Conservation (phyloP, 1,284 basidiomycete genomes). For the Xerocomus amazonicus region DNA sequence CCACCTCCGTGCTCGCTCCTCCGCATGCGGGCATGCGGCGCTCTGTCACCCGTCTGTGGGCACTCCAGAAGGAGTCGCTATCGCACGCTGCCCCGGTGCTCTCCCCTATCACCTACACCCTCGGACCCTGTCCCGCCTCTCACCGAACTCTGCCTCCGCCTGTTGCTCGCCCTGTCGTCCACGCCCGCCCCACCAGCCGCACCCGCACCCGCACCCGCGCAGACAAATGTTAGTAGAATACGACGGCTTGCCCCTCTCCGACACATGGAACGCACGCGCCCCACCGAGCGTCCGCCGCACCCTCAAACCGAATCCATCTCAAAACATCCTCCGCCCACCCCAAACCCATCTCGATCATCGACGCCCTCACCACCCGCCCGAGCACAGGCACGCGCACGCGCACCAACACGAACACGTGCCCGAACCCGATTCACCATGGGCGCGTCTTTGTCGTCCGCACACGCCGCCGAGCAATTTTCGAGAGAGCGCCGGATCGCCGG, state of each 20-base stretch:
- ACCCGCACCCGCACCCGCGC: neutral
- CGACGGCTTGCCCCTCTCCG: slow-evolving; percentile 37
- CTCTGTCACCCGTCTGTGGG: slow-evolving; percentile 16
- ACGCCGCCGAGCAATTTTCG: slow-evolving; percentile 58
- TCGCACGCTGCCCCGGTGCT: slow-evolving; percentile 14
- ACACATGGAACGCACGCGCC: slow-evolving; percentile 29
- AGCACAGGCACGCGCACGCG: too few species aligned
- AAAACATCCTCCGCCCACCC: slow-evolving; percentile 20
- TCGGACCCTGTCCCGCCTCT: slow-evolving; percentile 42
- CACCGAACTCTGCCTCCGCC: slow-evolving; percentile 48
- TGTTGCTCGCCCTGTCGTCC: slow-evolving; percentile 37
- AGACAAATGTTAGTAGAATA: slow-evolving; percentile 30
- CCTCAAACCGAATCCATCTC: slow-evolving; percentile 40
- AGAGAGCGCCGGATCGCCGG: slow-evolving; percentile 62
- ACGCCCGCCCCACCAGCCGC: too few species aligned
- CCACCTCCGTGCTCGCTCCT: too few species aligned
- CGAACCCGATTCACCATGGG: slow-evolving; percentile 45
- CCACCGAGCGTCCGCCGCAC: slow-evolving; percentile 26
- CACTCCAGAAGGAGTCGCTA: slow-evolving; percentile 22
- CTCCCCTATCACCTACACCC: slow-evolving; percentile 26
- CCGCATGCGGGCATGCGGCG: slow-evolving; percentile 17
- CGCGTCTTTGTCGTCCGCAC: slow-evolving; percentile 54
- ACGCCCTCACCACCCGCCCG: too few species aligned
- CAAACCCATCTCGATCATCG: slow-evolving; percentile 15
- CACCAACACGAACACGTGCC: slow-evolving; percentile 43